Evolutionary conservation across 805 yeast genomes (phyloP).

Genomic region (Candida orba): DNA sequence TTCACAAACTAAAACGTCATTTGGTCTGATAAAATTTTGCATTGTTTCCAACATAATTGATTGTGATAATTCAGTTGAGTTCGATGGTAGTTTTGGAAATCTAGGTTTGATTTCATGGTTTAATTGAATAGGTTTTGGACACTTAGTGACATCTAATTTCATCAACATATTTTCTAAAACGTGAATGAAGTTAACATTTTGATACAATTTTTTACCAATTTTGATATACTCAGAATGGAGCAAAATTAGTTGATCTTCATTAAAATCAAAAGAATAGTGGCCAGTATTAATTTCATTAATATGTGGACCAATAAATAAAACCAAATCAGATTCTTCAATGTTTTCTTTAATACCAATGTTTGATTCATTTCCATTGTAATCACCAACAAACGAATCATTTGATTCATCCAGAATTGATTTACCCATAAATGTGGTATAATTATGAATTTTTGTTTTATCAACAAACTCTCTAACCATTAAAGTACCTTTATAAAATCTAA

Average conservation of each 20-base stretch:
- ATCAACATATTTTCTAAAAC: slow-evolving; percentile 39
- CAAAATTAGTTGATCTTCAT: slow-evolving; percentile 35
- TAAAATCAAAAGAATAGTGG: slow-evolving; percentile 44
- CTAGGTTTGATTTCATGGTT: slow-evolving; percentile 15
- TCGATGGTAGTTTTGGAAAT: slow-evolving; percentile 20
- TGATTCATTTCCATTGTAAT: slow-evolving; percentile 59
- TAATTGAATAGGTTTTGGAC: slow-evolving; percentile 15
- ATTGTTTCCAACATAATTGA: slow-evolving; percentile 35
- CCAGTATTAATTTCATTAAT: slow-evolving; percentile 67
- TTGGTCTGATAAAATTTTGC: slow-evolving; percentile 40
- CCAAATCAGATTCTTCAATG: slow-evolving; percentile 54
- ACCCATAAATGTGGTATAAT: slow-evolving; percentile 58
- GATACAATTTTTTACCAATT: slow-evolving; percentile 34
- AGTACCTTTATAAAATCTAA: slow-evolving; percentile 46
- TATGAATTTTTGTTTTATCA: slow-evolving; percentile 37
- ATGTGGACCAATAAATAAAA: slow-evolving; percentile 64
- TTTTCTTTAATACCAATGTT: slow-evolving; percentile 39
- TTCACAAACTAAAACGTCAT: slow-evolving; percentile 72
- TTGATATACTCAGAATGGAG: slow-evolving; percentile 48
- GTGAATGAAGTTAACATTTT: slow-evolving; percentile 41
- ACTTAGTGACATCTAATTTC: slow-evolving; percentile 26
- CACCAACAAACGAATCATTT: slow-evolving; percentile 58
- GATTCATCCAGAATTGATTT: slow-evolving; percentile 70
- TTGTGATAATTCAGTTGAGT: slow-evolving; percentile 37
- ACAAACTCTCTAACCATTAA: slow-evolving; percentile 43